Evolutionary conservation across 495 filamentous ascomycete species (phyloP), one percentile per base, ranked within the genome.

Genomic region (Penicillium canescens): DNA sequence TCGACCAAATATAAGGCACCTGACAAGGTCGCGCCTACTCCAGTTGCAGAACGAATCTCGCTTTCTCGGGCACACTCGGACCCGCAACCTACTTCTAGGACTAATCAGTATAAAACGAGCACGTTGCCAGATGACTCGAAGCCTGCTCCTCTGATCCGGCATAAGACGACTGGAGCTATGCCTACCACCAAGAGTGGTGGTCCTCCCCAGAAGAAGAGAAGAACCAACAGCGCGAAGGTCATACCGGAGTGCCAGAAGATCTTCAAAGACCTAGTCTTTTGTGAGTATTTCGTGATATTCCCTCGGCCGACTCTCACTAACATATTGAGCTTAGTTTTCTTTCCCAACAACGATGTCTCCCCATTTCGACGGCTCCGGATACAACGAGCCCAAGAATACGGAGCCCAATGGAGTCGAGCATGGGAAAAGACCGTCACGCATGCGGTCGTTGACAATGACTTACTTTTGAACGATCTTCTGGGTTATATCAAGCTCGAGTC

Each of bases 341-440:
- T 94, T 21, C 94, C 91, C 0, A 89, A 92, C 52, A 84, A 88
- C 55, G 86, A 92, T 57, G 77, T 87, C 37, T 80, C 84, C 14
- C 81, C 80, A 2, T 70, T 81, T 2, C 81, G 93, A 18, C 81
- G 80, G 48, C 60, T 87, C 23, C 84, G 88, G 24, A 93, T 96
- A 38, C 78, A 78, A 23, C 90, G 86, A 66, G 86, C 87, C 0
- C 78, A 82, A 50, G 86, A 93, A 59, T 86, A 86, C 62, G 94
- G 94, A 24, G 93, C 85, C 5, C 71, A 65, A 6, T 89, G 88
- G 82, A 68, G 78, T 20, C 78, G 64, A 41, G 72, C 78, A 7
- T 87, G 82, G 79, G 61, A 59, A 18, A 56, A 69, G 0, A 60
- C 68, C 50, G 68, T 87, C 6, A 91, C 84, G 0, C 91, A 96